phyloP scores from a whole-genome alignment of 257 asterid genomes.

The Solanum commersonii region DNA sequence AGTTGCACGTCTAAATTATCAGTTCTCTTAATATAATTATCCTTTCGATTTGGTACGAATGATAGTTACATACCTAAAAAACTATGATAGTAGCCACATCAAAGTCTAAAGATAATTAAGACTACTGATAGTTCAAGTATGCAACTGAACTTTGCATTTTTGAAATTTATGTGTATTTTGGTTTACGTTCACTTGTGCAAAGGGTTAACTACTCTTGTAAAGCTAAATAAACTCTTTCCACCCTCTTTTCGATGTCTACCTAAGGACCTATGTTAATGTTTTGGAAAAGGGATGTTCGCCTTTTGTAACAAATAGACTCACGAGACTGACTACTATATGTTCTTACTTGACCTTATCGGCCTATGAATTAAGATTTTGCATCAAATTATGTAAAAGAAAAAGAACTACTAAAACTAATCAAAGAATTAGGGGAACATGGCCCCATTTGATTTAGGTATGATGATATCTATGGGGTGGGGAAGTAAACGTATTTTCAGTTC shows the following conservation, averaged over 20 bases:
- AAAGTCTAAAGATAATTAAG: fast-evolving
- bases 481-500: neutral
- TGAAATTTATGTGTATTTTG: neutral
- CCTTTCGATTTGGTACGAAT: neutral
- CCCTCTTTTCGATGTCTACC: no score
- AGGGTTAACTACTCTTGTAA: neutral
- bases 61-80: neutral
- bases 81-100: neutral
- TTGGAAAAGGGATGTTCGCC: neutral
- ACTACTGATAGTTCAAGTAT: neutral
- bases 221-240: neutral
- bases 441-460: neutral
- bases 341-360: neutral
- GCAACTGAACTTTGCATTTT: neutral
- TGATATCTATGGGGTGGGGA: neutral
- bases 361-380: neutral
- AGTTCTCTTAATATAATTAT: neutral
- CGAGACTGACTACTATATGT: neutral
- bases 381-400: neutral
- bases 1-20: neutral
- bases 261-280: neutral
- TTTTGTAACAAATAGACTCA: neutral
- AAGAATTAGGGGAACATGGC: neutral
- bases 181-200: neutral
- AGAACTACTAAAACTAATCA: neutral